Base-by-base conservation (phyloP, 345 rosid species). In the Camelina neglecta region DNA sequence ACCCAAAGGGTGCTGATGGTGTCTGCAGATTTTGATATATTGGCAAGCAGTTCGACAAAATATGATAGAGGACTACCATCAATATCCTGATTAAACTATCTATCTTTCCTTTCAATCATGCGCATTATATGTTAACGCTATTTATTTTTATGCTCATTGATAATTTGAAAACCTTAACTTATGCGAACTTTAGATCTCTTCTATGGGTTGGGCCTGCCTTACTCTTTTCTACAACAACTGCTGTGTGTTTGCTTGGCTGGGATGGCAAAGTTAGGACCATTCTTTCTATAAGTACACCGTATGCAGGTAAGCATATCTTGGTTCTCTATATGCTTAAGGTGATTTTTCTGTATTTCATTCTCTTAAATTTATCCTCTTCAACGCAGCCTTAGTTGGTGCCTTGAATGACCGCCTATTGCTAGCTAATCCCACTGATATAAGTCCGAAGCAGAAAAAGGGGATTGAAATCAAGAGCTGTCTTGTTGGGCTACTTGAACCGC, bases 121-220 rank as follows among this genome's bases (percentile, higher is more conserved):
- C 35, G 53, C 65, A 50, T 62, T 60, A 48, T 26, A 48, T 59
- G 36, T 63, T 57, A 29, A 21, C 20, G 3, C 12, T 67, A 51
- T 55, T 51, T 57, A 21, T 9, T 65, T 72, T 23, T 54, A 56
- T 36, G 54, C 70, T 49, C 26, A 48, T 42, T 57, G 26, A 62
- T 77, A 73, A 65, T 76, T 79, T 73, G 42, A 60, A 45, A 57
- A 2, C 81, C 93, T 95, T 89, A 87, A 90, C 92, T 60, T 64
- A 38, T 73, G 78, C 33, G 42, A 80, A 90, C 97, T 89, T 81
- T 73, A 92, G 99, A 90, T 92, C 98, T 73, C 89, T 92, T 77
- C 26, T 95, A 72, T 95, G 99, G 99, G 84, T 90, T 82, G 99
- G 99, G 56, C 98, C 99, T 62, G 97, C 98, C 55, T 91, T 95